Evolutionary conservation across 371 early-diverging fungal species (phyloP), one percentile per base, ranked within the genome.

Genomic region (Rhizopus microsporus): DNA sequence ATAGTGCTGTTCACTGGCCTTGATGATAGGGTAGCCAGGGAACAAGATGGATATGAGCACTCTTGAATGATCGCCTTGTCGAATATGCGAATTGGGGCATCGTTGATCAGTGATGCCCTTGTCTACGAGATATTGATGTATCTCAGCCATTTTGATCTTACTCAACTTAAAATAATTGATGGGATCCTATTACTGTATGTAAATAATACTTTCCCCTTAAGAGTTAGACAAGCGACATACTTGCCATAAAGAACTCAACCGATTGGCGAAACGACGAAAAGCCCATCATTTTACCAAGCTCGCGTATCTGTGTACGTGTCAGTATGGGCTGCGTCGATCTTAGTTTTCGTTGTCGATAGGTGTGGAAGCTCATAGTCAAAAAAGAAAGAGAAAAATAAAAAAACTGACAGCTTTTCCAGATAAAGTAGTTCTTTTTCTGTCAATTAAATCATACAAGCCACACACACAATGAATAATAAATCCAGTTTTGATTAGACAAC

Each of bases 191-290:
- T 2, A 42, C 6, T 15, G 4, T 15, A 7, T 55, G 34, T 54
- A 8, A 43, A 29, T n/a, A 44, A 29, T 39, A 29, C 42, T 30
- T 51, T 38, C 15, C n/a, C 33, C 33, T 34, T 9, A 30, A 7
- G 9, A 12, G 15, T 51, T 13, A 40, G 9, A 10, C 4, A 32
- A 30, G 7, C 1, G 7, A n/a, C 3, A 15, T 16, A 50, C 37
- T 34, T 66, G 68, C 72, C 72, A 71, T 65, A 35, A 68, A 46
- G 44, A 56, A 62, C 46, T 72, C 72, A 34, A 62, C 65, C 1
- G 68, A 59, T 43, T 68, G 52, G 31, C 66, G 49, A 60, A 68
- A 65, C 30, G 68, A 68, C 0, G 52, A 42, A 12, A 42, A 51
- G 4, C 51, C 58, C n/a, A 67, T 44, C 7, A 59, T 50, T 44